A percentile compares a stretch with the other conserved stretches of the same genome.
These are phyloP conservation scores for Leptographium flavum DNA, from an alignment of 2,329 filamentous ascomycete species.

Conservation along the genomic window DNA sequence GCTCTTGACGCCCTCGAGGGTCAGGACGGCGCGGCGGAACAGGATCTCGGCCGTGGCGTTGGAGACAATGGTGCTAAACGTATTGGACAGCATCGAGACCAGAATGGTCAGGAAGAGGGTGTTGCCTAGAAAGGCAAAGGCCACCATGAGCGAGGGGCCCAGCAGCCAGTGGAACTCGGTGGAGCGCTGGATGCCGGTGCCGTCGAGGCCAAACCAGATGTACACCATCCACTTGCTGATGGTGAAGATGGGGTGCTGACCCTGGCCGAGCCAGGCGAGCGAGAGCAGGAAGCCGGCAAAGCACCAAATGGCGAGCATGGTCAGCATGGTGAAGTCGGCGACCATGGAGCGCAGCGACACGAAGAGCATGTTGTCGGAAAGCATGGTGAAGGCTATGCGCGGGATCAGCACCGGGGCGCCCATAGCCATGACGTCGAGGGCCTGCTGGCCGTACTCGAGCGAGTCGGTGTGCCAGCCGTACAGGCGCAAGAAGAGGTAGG, in stretches of 20 bases:
- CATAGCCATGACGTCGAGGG: constrained; percentile 65
- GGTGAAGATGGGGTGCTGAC: constrained; percentile 45
- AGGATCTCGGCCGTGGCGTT: constrained; percentile 75
- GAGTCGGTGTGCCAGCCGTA: constrained; percentile 42
- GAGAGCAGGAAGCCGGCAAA: constrained; percentile 71
- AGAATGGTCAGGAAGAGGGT: constrained; percentile 81
- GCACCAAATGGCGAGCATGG: constrained; percentile 64
- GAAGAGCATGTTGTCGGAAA: constrained; percentile 76
- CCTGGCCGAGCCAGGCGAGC: constrained; percentile 63
- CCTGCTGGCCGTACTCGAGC: constrained; percentile 42
- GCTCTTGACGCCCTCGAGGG: constrained; percentile 73
- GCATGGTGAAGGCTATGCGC: constrained; percentile 65
- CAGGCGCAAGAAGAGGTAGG: constrained; percentile 54
- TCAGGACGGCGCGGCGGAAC: constrained; percentile 66
- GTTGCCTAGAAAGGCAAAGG: constrained; percentile 76
- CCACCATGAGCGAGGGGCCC: constrained; percentile 65
- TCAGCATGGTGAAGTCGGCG: constrained; percentile 68
- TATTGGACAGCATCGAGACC: constrained; percentile 75
- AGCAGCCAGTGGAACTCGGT: constrained; percentile 66
- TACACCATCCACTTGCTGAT: constrained; percentile 87
- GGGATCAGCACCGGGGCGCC: constrained; percentile 67
- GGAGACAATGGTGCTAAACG: constrained; percentile 62
- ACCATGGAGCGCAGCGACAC: constrained; percentile 74
- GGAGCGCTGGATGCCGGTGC: constrained; percentile 45
- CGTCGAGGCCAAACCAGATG: constrained; percentile 84